Evolutionary conservation across 2,329 filamentous ascomycete genomes (phyloP).

Genomic region (Xylariaceae sp.): DNA sequence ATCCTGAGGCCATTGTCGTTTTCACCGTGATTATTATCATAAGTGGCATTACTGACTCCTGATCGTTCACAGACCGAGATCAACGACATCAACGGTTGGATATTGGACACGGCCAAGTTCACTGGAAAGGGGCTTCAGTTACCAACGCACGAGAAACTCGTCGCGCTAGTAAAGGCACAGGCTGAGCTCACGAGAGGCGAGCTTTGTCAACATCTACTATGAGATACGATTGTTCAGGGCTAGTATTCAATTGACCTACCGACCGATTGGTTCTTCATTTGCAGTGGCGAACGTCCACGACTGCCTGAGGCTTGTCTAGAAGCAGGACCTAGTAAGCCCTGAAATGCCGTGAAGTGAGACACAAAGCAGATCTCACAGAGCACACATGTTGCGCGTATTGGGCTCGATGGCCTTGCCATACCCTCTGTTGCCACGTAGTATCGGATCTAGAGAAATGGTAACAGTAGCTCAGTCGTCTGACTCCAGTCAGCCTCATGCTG

Average conservation of each 20-base stretch:
- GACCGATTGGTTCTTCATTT: too few relatives aligned
- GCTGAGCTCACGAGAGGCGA: slow-evolving; percentile 33
- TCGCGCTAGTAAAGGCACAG: slow-evolving; percentile 40
- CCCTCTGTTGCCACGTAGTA: too few relatives aligned
- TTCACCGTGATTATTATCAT: not conserved
- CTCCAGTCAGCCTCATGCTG: too few relatives aligned
- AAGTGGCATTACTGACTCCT: not conserved
- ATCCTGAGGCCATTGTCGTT: not conserved
- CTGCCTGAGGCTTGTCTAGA: too few relatives aligned
- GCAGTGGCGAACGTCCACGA: too few relatives aligned
- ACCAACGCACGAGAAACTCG: slow-evolving; percentile 37
- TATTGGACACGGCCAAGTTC: slow-evolving; percentile 43
- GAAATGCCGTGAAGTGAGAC: not conserved
- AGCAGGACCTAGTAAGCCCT: not conserved
- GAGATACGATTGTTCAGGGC: not conserved
- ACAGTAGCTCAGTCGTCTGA: too few relatives aligned
- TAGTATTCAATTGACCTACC: not conserved
- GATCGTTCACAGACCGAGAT: slow-evolving; percentile 11
- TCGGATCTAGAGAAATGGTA: too few relatives aligned
- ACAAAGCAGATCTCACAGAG: too few relatives aligned
- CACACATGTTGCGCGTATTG: too few relatives aligned
- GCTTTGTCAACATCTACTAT: slow-evolving; percentile 23
- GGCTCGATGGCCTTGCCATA: too few relatives aligned
- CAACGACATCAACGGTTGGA: slow-evolving; percentile 51
- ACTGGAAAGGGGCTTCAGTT: slow-evolving; percentile 35